Conservation (phyloP, 108 stramenopile genomes). For the Stephanodiscus triporus region DNA sequence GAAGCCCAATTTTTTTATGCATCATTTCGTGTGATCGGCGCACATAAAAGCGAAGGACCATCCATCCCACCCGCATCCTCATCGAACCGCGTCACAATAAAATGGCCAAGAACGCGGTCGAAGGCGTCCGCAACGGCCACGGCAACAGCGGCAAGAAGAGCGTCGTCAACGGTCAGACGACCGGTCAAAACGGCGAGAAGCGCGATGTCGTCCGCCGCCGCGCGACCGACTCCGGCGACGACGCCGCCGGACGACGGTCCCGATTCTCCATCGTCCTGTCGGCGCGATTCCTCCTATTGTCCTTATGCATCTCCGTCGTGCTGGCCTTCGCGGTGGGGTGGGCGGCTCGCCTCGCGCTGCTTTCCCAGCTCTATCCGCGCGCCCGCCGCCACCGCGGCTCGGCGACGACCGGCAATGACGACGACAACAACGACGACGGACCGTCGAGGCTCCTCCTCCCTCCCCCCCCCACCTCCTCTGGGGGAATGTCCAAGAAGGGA, state of each 20-base stretch:
- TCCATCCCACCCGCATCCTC: too few relatives aligned
- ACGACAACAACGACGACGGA: not conserved
- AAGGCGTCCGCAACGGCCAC: not conserved
- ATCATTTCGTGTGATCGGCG: too few relatives aligned
- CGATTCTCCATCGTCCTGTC: slow-evolving; percentile 45
- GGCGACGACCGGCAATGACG: not conserved
- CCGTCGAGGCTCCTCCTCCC: not conserved
- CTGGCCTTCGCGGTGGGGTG: slow-evolving; percentile 60
- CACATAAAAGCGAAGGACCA: too few relatives aligned
- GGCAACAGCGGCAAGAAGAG: not conserved
- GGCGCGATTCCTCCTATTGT: slow-evolving; percentile 45
- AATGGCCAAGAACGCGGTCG: too few relatives aligned
- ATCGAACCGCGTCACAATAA: too few relatives aligned
- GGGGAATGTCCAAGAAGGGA: not conserved
- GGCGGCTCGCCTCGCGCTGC: slow-evolving; percentile 48
- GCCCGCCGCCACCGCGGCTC: not conserved
- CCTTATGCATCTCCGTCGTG: slow-evolving; percentile 37
- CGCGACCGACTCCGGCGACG: not conserved
- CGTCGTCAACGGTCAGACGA: not conserved
- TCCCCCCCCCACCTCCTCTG: not conserved
- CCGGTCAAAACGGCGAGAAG: not conserved
- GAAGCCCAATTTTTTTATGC: too few relatives aligned
- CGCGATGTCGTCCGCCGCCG: not conserved
- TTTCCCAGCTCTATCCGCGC: slow-evolving; percentile 14
- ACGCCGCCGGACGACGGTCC: not conserved